These are phyloP conservation scores for Pichia sp. DNA, from an alignment of 1,139 yeast genomes.

Conservation along the genomic window DNA sequence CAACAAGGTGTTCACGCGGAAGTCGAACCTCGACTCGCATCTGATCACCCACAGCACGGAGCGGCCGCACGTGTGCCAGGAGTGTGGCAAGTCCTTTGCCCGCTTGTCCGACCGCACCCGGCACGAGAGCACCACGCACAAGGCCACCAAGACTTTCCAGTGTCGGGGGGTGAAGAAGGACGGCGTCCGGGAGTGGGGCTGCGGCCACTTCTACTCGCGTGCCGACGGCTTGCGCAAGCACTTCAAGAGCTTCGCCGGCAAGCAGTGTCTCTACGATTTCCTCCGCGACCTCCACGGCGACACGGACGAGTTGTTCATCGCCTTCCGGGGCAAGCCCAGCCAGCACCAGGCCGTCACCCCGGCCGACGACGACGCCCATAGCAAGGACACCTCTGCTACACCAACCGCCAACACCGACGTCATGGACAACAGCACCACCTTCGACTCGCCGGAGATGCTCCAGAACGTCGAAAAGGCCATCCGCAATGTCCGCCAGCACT, in stretches of 20 bases:
- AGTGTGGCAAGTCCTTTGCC: constrained; percentile 93
- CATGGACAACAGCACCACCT: neutral
- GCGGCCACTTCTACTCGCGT: constrained; percentile 16
- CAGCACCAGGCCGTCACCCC: neutral
- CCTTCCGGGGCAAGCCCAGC: constrained; percentile 10
- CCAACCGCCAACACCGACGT: neutral
- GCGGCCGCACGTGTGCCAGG: constrained; percentile 78
- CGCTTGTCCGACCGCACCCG: constrained; percentile 91
- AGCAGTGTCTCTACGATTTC: constrained; percentile 13
- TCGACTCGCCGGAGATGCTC: constrained; percentile 9
- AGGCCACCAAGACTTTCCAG: constrained; percentile 8
- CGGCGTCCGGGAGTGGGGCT: constrained; percentile 14
- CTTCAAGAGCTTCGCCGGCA: constrained; percentile 15
- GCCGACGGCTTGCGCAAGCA: constrained; percentile 19
- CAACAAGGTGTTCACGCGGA: constrained; percentile 82
- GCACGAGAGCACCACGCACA: constrained; percentile 56
- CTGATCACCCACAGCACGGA: constrained; percentile 90
- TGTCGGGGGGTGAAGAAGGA: constrained; percentile 10
- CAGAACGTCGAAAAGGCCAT: constrained; percentile 13
- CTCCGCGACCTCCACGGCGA: constrained; percentile 10
- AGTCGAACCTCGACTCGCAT: constrained; percentile 89
- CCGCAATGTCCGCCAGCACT: constrained; percentile 14
- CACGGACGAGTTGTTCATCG: constrained; percentile 8
- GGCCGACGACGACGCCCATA: neutral
- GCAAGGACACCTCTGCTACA: neutral